phyloP scores from a whole-genome alignment of 179 eudicot genomes.

The Carnegiea gigantea region DNA sequence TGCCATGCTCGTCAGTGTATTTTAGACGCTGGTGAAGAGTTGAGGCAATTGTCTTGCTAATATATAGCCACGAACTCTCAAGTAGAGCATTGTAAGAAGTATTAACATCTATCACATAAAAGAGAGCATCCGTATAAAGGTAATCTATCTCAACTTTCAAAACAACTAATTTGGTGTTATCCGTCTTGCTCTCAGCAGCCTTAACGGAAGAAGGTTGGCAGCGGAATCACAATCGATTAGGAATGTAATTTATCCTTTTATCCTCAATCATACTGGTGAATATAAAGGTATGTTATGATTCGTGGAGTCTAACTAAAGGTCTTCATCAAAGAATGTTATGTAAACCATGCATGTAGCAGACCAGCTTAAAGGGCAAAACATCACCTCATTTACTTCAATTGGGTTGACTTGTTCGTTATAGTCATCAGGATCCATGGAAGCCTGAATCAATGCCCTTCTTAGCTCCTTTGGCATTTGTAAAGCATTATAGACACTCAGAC shows the following conservation, averaged over 20 bases:
- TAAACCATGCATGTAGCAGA: not conserved
- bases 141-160: constrained; percentile 3
- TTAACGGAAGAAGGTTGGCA: not conserved
- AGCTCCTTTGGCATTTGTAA: not conserved
- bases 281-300: not conserved
- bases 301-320: not conserved
- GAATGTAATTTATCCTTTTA: not conserved
- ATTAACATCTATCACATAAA: too few species aligned
- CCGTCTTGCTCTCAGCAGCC: not conserved
- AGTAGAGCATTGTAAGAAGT: too few species aligned
- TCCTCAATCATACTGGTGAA: not conserved
- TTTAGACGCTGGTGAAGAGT: constrained; percentile 7
- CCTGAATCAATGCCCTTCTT: too few species aligned
- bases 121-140: not conserved
- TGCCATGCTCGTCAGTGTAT: not conserved
- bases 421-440: too few species aligned
- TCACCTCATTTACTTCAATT: not conserved
- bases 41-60: not conserved
- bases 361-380: not conserved
- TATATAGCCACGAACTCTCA: too few species aligned
- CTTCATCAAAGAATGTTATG: not conserved
- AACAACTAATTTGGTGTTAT: not conserved
- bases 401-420: not conserved
- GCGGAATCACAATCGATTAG: not conserved
- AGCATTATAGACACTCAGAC: not conserved